Conservation (phyloP, 176 grass and related monocot genomes). For the Thalia dealbata region DNA sequence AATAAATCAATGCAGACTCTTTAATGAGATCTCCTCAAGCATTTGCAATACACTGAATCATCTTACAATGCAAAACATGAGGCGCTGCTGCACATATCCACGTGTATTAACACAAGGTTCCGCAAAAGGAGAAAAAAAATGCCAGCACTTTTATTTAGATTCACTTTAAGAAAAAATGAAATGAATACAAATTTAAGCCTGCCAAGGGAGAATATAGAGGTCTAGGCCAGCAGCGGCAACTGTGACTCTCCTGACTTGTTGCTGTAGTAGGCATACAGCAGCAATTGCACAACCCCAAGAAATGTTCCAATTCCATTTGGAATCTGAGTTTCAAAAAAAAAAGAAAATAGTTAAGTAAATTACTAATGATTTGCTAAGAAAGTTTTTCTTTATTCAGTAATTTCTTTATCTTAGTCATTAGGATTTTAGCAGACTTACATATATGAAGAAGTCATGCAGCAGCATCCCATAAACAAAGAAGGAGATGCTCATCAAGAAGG, state of each 20-base stretch:
- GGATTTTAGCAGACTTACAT: slow-evolving; percentile 32
- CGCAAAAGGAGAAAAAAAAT: neutral
- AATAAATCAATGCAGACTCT: too few species aligned
- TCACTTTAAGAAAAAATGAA: neutral
- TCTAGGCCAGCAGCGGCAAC: slow-evolving; percentile 20
- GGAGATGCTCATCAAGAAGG: slow-evolving; percentile 50
- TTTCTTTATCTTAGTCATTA: too few species aligned
- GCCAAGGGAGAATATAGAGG: neutral
- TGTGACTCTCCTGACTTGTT: slow-evolving; percentile 4
- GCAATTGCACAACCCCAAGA: slow-evolving; percentile 46
- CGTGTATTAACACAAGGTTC: neutral
- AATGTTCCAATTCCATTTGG: slow-evolving; percentile 66
- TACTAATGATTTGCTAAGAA: too few species aligned
- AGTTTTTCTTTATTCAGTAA: too few species aligned
- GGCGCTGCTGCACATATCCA: neutral
- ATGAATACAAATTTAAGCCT: neutral
- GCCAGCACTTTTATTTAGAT: neutral
- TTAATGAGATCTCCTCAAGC: too few species aligned
- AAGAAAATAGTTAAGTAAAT: neutral
- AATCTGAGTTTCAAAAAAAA: slow-evolving; percentile 22
- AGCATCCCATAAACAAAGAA: slow-evolving; percentile 57
- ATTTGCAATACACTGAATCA: too few species aligned
- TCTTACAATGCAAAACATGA: too few species aligned
- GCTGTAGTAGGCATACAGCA: slow-evolving; percentile 61
- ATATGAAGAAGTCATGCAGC: slow-evolving; percentile 61